Conservation (phyloP, 78 protist species). For the Polysphondylium violaceum region DNA sequence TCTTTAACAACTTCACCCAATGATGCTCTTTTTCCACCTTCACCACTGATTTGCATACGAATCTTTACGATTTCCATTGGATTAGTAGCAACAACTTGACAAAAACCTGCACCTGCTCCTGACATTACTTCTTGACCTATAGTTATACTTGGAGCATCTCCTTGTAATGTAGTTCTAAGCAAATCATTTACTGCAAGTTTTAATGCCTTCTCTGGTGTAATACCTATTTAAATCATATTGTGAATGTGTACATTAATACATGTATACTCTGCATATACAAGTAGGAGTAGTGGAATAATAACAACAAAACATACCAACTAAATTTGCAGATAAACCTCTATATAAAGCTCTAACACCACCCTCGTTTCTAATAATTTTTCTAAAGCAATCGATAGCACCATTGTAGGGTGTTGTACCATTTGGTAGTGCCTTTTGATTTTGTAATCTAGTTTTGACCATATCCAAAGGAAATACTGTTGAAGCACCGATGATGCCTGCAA, state of each 20-base stretch:
- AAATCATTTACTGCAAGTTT: constrained; percentile 86
- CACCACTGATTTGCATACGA: constrained; percentile 56
- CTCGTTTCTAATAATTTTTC: constrained; percentile 63
- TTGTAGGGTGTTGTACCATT: constrained; percentile 60
- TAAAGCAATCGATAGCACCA: constrained; percentile 67
- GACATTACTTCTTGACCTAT: constrained; percentile 79
- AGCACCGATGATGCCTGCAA: constrained; percentile 87
- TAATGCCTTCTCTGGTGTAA: constrained; percentile 91
- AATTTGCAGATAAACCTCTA: constrained; percentile 61
- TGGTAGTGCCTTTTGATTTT: constrained; percentile 49
- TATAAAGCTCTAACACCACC: constrained; percentile 72
- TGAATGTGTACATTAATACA: too few relatives aligned
- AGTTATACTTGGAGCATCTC: constrained; percentile 26
- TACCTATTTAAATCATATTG: too few relatives aligned
- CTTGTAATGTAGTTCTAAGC: constrained; percentile 55
- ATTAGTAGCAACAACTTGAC: constrained; percentile 89
- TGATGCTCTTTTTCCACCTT: constrained; percentile 41
- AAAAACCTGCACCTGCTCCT: constrained; percentile 86
- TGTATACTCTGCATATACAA: constrained; percentile 18
- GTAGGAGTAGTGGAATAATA: constrained; percentile 2
- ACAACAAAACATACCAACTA: too few relatives aligned
- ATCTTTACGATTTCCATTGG: constrained; percentile 85
- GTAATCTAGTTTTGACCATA: constrained; percentile 88
- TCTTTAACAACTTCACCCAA: constrained; percentile 54
- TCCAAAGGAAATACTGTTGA: constrained; percentile 85